Percentiles rank a stretch among this genome's conserved stretches.
Evolutionary conservation across 2,329 filamentous ascomycete species (phyloP).

Genomic region (Fusarium circinatum): DNA sequence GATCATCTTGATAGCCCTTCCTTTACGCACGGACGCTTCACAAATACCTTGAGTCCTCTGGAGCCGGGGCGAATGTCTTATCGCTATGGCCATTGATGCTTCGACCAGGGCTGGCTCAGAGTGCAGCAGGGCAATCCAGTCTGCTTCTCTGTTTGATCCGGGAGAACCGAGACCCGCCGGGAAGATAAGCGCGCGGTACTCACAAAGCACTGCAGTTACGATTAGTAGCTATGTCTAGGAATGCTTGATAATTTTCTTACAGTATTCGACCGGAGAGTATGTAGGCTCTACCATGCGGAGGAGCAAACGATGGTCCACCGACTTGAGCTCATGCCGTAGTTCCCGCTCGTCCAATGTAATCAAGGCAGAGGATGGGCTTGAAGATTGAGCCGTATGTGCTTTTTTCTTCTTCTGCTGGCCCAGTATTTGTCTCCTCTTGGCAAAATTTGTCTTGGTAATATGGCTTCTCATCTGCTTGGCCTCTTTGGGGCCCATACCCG

Average conservation of each 20-base stretch:
- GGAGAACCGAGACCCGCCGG: background rate
- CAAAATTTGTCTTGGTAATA: constrained; percentile 15
- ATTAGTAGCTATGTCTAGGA: background rate
- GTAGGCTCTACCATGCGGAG: background rate
- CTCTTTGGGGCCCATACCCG: constrained; percentile 6
- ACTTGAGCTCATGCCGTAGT: background rate
- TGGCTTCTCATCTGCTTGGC: constrained; percentile 12
- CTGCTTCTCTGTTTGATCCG: constrained; percentile 2
- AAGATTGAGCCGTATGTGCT: no score
- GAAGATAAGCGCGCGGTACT: constrained; percentile 6
- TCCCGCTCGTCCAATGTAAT: background rate
- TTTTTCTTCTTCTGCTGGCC: background rate
- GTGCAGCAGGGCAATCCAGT: constrained; percentile 28
- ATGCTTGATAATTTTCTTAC: background rate
- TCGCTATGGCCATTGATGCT: constrained; percentile 35
- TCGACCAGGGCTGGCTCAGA: constrained; percentile 42
- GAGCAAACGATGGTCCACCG: background rate
- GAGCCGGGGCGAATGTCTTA: background rate
- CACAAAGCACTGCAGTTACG: background rate
- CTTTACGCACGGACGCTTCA: background rate
- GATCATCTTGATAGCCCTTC: constrained; percentile 26
- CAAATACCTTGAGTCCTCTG: background rate
- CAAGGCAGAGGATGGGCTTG: no score
- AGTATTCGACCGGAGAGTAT: background rate
- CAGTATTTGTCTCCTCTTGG: constrained; percentile 14